A percentile compares a stretch with the other conserved stretches of the same genome.
phyloP scores from a whole-genome alignment of 306 rosid species.

The Quercus cerris region DNA sequence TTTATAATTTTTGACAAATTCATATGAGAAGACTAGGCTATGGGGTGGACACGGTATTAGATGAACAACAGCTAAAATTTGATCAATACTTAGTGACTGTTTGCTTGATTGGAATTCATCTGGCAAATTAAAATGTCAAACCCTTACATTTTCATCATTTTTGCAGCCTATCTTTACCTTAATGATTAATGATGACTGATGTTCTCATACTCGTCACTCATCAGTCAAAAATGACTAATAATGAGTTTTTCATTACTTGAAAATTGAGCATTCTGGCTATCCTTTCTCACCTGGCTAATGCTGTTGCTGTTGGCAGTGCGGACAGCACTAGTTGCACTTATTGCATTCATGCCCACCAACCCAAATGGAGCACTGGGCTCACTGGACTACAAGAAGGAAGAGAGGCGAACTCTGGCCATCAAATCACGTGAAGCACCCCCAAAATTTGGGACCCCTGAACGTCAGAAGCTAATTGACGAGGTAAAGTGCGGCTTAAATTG shows the following conservation, averaged over 20 bases:
- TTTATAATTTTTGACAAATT: background rate
- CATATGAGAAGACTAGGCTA: background rate
- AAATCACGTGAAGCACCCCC: slow-evolving; percentile 88
- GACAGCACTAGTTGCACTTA: slow-evolving; percentile 91
- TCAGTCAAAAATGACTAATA: background rate
- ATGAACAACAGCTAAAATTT: background rate
- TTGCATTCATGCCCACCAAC: slow-evolving; percentile 96
- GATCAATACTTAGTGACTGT: background rate
- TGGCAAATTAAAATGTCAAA: background rate
- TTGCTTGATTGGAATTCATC: background rate
- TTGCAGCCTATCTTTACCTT: background rate
- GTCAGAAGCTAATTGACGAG: slow-evolving; percentile 79
- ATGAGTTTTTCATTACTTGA: background rate
- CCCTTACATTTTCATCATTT: background rate
- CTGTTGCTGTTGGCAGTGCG: slow-evolving; percentile 58
- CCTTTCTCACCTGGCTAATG: slow-evolving; percentile 9
- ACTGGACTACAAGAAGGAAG: slow-evolving; percentile 86
- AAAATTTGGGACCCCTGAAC: slow-evolving; percentile 70
- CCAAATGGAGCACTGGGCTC: slow-evolving; percentile 98
- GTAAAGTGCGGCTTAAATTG: slow-evolving; percentile 10
- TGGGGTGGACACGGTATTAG: background rate
- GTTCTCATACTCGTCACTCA: background rate
- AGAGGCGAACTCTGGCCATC: slow-evolving; percentile 70
- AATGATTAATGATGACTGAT: background rate
- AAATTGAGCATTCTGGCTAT: background rate